Evolutionary conservation across 352 stramenopile genomes (phyloP).

Genomic region (Phytophthora ramorum): DNA sequence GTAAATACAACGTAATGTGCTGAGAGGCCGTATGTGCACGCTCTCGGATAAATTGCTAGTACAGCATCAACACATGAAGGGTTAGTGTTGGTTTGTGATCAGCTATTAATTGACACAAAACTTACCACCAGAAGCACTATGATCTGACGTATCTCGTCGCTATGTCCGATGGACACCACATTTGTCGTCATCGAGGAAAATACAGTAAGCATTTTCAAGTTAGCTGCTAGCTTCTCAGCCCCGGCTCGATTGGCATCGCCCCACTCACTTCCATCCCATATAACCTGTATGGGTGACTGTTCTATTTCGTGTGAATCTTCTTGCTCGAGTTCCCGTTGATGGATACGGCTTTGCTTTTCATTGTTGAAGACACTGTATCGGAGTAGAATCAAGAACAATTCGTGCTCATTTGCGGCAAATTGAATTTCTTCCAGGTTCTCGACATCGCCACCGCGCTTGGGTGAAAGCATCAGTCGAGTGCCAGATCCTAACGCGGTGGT

Average conservation of each 20-base stretch:
- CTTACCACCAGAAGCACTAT: conserved; percentile 25
- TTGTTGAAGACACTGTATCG: conserved; percentile 13
- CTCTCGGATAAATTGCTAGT: conserved; percentile 24
- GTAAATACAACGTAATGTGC: conserved; percentile 21
- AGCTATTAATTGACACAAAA: neutral
- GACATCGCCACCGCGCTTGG: conserved; percentile 7
- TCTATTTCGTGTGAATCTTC: conserved; percentile 6
- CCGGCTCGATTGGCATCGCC: conserved; percentile 15
- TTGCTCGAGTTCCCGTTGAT: conserved; percentile 9
- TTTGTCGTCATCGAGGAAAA: conserved; percentile 29
- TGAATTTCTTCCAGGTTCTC: conserved; percentile 18
- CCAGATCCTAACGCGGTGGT: conserved; percentile 16
- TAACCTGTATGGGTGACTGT: neutral
- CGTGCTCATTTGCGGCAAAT: conserved; percentile 15
- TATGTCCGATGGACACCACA: conserved; percentile 18
- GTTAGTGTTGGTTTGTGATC: neutral
- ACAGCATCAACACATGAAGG: neutral
- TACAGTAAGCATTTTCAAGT: conserved; percentile 23
- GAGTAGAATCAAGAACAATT: conserved; percentile 6
- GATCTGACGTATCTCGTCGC: conserved; percentile 28
- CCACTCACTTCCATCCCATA: conserved; percentile 22
- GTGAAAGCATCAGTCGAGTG: conserved; percentile 12
- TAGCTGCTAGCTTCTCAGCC: conserved; percentile 10
- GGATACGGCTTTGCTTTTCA: neutral
- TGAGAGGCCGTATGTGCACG: conserved; percentile 12